phyloP scores from a whole-genome alignment of 768 basidiomycete genomes.

The Phanerochaete sordida region DNA sequence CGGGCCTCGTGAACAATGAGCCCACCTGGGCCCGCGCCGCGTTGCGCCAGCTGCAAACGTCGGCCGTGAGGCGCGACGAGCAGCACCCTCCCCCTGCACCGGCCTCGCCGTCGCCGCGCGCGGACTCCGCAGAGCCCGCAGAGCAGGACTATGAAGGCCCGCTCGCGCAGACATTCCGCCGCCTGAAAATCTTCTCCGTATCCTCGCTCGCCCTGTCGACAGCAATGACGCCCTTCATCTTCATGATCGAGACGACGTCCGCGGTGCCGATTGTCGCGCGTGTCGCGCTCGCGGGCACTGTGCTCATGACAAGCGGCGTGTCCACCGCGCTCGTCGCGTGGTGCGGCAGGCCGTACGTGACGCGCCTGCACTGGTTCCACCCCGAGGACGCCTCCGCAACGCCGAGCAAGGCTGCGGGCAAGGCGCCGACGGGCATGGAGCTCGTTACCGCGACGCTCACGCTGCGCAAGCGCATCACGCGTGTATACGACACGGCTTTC shows the following conservation, averaged over 20 bases:
- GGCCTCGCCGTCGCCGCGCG: neutral
- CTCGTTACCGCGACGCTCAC: constrained; percentile 64
- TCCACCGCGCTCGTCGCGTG: constrained; percentile 73
- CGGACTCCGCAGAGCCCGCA: neutral
- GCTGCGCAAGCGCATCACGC: constrained; percentile 59
- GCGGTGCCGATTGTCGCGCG: constrained; percentile 69
- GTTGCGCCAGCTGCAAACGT: neutral
- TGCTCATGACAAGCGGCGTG: constrained; percentile 66
- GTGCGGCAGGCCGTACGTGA: constrained; percentile 76
- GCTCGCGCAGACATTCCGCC: constrained; percentile 65
- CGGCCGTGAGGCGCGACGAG: neutral
- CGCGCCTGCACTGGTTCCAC: constrained; percentile 49
- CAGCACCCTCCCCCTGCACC: neutral
- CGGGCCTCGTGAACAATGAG: neutral
- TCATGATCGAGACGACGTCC: constrained; percentile 64
- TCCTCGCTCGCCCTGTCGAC: constrained; percentile 69
- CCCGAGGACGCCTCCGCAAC: constrained; percentile 38
- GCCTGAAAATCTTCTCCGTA: constrained; percentile 80
- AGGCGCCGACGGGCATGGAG: constrained; percentile 51
- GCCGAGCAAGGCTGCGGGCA: constrained; percentile 8
- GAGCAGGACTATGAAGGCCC: constrained; percentile 65
- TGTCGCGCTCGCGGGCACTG: constrained; percentile 61
- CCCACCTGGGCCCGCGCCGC: neutral
- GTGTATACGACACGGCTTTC: constrained; percentile 73
- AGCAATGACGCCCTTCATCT: constrained; percentile 74